Evolutionary conservation across 2,329 filamentous ascomycete species (phyloP).

Genomic region (Pseudocercospora vitis): DNA sequence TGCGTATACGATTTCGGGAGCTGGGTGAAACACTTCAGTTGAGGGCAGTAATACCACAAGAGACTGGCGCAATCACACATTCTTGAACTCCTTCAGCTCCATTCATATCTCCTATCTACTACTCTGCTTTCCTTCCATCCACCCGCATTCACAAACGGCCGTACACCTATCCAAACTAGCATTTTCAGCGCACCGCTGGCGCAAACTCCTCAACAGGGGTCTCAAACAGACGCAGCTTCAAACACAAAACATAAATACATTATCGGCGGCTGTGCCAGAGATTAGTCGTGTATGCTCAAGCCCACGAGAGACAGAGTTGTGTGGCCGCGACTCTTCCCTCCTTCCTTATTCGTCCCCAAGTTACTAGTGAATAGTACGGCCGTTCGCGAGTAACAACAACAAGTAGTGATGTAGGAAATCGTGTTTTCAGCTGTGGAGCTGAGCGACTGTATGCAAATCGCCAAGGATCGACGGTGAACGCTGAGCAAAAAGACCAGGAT

Average conservation of each 20-base stretch:
- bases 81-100: conserved; percentile 3
- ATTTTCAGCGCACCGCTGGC: no score
- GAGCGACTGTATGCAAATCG: conserved; percentile 6
- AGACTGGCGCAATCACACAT: background rate
- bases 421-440: conserved; percentile 2
- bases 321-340: background rate
- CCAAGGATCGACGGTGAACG: background rate
- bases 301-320: background rate
- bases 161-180: background rate
- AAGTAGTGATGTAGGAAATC: conserved; percentile 2
- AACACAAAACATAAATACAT: conserved; percentile 12
- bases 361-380: conserved; percentile 1
- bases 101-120: background rate
- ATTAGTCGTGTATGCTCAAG: conserved; percentile 2
- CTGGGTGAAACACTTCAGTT: no score
- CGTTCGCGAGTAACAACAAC: background rate
- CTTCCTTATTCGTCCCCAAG: background rate
- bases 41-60: background rate
- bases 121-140: background rate
- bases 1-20: no score
- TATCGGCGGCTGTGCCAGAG: conserved; percentile 7
- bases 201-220: no score
- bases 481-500: conserved; percentile 3
- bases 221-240: background rate
- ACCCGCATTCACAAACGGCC: conserved; percentile 1